phyloP scores from a whole-genome alignment of 441 rosid species.

The Erodium trifolium region DNA sequence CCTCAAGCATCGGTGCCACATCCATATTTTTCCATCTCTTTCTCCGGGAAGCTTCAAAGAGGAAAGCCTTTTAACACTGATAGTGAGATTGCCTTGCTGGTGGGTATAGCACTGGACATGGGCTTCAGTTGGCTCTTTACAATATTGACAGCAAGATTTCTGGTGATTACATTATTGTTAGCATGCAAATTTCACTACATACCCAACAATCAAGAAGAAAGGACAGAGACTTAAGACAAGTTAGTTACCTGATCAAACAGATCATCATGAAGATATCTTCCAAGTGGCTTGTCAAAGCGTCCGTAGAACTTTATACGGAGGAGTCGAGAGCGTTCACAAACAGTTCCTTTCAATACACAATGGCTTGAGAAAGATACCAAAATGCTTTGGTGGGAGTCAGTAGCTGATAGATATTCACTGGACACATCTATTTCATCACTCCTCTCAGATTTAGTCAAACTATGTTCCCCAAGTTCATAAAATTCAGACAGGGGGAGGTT shows the following conservation, averaged over 20 bases:
- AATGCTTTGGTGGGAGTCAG: conserved; percentile 93
- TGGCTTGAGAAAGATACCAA: conserved; percentile 89
- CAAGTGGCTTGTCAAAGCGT: conserved; percentile 88
- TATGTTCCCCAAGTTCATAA: conserved; percentile 31
- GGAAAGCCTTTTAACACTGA: conserved; percentile 79
- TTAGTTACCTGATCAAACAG: conserved; percentile 71
- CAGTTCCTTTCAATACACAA: conserved; percentile 94
- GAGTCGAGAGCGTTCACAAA: conserved; percentile 90
- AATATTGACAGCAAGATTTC: conserved; percentile 62
- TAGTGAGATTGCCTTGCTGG: conserved; percentile 91
- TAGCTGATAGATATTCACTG: conserved; percentile 78
- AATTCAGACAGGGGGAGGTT: conserved; percentile 29
- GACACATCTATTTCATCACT: conserved; percentile 29
- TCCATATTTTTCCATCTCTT: conserved; percentile 20
- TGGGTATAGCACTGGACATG: conserved; percentile 97
- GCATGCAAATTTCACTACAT: neutral
- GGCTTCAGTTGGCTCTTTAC: conserved; percentile 95
- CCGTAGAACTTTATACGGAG: conserved; percentile 94
- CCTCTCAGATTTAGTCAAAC: conserved; percentile 33
- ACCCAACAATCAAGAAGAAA: conserved; percentile 10
- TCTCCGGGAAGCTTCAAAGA: conserved; percentile 75
- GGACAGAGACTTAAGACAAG: conserved; percentile 27
- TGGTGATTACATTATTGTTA: conserved; percentile 19
- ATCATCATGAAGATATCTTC: conserved; percentile 80
- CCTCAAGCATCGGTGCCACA: conserved; percentile 98